Evolutionary conservation across 495 filamentous ascomycete genomes (phyloP).

Genomic region (Aspergillus steynii): DNA sequence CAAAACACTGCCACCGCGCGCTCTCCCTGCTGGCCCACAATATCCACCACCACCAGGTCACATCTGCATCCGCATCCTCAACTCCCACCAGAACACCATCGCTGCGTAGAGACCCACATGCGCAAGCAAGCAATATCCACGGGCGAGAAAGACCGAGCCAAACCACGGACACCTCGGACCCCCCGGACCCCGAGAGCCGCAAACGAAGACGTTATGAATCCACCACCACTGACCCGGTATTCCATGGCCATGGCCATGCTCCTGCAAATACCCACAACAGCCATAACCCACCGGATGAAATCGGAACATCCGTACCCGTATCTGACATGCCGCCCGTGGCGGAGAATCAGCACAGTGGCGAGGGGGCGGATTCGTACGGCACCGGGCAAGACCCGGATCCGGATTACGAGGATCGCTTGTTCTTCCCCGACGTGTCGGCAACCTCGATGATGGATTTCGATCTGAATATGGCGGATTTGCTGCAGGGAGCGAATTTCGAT

Average conservation of each 20-base stretch:
- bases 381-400: neutral
- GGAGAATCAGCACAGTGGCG: neutral
- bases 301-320: neutral
- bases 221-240: neutral
- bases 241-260: neutral
- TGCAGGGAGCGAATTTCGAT: constrained; percentile 40
- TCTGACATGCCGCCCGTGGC: neutral
- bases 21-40: constrained; percentile 31
- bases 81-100: constrained; percentile 6
- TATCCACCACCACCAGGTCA: constrained; percentile 17
- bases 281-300: neutral
- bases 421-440: constrained; percentile 10
- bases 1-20: constrained; percentile 38
- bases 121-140: neutral
- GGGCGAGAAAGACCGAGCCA: neutral
- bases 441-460: constrained; percentile 32
- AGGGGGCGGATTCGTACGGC: neutral
- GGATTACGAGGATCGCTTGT: constrained; percentile 12
- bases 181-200: neutral
- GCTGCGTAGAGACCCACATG: neutral
- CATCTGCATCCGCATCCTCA: neutral
- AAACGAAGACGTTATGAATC: neutral
- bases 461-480: constrained; percentile 40
- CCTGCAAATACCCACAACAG: neutral
- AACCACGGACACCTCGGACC: no score